A percentile compares a stretch with the other conserved stretches of the same genome.
These are phyloP conservation scores for Lachancea cidri DNA, from an alignment of 805 yeast species.

Conservation along the genomic window DNA sequence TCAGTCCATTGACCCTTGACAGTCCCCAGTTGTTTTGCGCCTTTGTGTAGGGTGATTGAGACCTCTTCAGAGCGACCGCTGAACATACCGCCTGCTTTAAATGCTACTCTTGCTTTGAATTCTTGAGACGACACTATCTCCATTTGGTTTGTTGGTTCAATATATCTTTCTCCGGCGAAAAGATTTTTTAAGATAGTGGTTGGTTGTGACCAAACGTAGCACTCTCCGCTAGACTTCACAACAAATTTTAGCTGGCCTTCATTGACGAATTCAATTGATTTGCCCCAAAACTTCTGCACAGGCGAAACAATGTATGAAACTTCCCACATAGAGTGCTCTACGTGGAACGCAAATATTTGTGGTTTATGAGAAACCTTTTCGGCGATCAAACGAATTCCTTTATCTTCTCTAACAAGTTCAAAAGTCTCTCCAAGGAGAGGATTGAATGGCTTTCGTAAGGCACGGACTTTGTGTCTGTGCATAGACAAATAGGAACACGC, in stretches of 20 bases:
- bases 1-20: conserved; percentile 82
- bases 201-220: conserved; percentile 76
- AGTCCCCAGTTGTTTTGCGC: conserved; percentile 14
- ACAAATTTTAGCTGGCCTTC: conserved; percentile 62
- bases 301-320: conserved; percentile 62
- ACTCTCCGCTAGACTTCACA: conserved; percentile 57
- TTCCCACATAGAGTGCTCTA: conserved; percentile 71
- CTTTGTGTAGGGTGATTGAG: conserved; percentile 31
- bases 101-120: conserved; percentile 61
- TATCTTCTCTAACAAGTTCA: conserved; percentile 82
- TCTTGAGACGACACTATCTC: conserved; percentile 68
- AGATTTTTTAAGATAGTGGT: conserved; percentile 77
- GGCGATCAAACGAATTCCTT: conserved; percentile 64
- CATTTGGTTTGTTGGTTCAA: conserved; percentile 74
- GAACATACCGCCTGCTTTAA: conserved; percentile 78
- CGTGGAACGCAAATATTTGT: conserved; percentile 68
- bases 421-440: conserved; percentile 92
- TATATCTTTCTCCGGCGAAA: conserved; percentile 90
- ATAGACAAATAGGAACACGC: conserved; percentile 72
- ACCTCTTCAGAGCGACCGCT: conserved; percentile 75
- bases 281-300: conserved; percentile 91
- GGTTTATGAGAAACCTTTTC: conserved; percentile 92
- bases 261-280: conserved; percentile 76
- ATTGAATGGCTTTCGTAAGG: conserved; percentile 85
- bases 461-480: conserved; percentile 68